A percentile compares a stretch with the other conserved stretches of the same genome.
phyloP scores from a whole-genome alignment of 768 basidiomycete species.

The Psilocybe cyanescens region DNA sequence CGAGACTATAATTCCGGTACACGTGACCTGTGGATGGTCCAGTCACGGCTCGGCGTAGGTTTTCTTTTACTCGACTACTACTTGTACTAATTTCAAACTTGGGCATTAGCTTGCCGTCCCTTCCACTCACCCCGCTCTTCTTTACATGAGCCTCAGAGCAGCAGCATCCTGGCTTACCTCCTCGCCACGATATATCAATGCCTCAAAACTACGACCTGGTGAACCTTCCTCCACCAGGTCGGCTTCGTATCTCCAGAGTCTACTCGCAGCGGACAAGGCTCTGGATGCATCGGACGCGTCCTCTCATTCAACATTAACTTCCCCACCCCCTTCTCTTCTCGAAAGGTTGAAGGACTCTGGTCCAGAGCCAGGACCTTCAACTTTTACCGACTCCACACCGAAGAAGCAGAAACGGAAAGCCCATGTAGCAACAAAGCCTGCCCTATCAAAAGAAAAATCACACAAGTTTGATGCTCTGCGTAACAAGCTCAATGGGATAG shows the following conservation, averaged over 20 bases:
- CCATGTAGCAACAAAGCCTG: background rate
- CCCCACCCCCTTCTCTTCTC: no score
- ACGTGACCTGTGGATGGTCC: background rate
- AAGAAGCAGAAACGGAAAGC: background rate
- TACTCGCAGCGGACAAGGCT: background rate
- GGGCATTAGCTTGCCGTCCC: background rate
- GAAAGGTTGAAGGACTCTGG: no score
- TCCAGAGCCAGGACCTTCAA: background rate
- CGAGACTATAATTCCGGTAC: background rate
- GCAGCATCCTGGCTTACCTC: conserved; percentile 4
- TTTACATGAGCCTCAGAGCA: conserved; percentile 8
- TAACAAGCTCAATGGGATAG: background rate
- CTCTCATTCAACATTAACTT: background rate
- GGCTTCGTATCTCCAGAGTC: background rate
- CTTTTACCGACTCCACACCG: background rate
- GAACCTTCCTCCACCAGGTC: background rate
- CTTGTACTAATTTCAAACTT: background rate
- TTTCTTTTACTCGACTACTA: background rate
- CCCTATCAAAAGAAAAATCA: background rate
- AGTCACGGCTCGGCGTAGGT: background rate
- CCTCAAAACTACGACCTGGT: background rate
- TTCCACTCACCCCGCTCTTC: background rate
- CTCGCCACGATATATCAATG: conserved; percentile 8
- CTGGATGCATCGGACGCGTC: background rate
- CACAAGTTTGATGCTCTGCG: background rate